These are phyloP conservation scores for Uronychia binucleata DNA, from an alignment of 73 alveolate genomes.

Conservation along the genomic window DNA sequence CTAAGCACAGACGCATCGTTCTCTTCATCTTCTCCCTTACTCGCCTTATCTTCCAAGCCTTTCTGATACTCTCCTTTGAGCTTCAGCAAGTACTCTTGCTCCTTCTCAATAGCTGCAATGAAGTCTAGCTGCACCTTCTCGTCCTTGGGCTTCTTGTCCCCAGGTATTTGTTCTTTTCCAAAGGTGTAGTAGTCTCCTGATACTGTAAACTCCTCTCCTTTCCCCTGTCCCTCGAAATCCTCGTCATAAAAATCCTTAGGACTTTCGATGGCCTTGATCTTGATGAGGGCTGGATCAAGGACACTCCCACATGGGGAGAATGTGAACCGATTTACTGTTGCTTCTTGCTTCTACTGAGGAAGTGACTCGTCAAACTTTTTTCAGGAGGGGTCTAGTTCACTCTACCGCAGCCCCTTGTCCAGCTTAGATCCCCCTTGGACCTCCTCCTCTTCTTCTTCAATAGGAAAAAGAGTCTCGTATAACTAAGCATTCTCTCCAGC, in stretches of 20 bases:
- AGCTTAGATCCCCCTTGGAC: no score
- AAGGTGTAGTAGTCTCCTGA: background rate
- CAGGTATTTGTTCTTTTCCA: background rate
- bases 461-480: no score
- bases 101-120: background rate
- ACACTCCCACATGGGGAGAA: background rate
- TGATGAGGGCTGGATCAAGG: background rate
- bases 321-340: background rate
- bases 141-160: background rate
- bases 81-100: background rate
- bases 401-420: no score
- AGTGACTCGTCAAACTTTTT: no score
- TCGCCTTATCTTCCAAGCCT: no score
- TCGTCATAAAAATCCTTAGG: no score
- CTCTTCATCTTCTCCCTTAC: background rate
- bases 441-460: no score
- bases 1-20: no score
- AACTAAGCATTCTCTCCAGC: no score
- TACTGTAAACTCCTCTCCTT: background rate
- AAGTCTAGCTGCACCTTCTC: background rate
- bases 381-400: no score
- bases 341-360: no score
- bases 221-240: background rate
- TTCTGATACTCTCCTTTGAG: background rate
- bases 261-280: background rate